Evolutionary conservation across 352 stramenopile genomes (phyloP).

Genomic region (Phytophthora cryptogea): DNA sequence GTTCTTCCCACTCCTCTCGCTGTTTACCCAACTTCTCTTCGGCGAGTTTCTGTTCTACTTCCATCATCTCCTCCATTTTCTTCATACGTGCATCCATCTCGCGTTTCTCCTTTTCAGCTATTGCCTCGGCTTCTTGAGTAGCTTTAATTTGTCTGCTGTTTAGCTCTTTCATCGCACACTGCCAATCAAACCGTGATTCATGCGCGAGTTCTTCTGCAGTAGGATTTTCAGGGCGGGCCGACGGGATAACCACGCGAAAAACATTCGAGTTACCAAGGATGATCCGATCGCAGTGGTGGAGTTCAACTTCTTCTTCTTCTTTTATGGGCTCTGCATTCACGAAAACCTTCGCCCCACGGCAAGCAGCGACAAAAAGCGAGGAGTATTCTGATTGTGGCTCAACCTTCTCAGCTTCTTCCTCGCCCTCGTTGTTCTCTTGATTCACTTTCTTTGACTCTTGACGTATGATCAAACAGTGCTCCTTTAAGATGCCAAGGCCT

Average conservation of each 20-base stretch:
- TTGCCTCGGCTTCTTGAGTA: slow-evolving; percentile 56
- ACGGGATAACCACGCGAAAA: slow-evolving; percentile 77
- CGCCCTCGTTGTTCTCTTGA: background rate
- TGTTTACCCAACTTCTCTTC: slow-evolving; percentile 72
- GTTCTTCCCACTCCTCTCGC: slow-evolving; percentile 69
- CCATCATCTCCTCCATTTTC: slow-evolving; percentile 79
- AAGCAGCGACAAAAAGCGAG: slow-evolving; percentile 37
- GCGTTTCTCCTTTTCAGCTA: slow-evolving; percentile 69
- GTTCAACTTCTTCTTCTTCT: slow-evolving; percentile 33
- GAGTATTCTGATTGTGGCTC: background rate
- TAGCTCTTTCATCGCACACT: slow-evolving; percentile 81
- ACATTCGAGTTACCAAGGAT: slow-evolving; percentile 81
- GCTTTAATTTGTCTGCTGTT: slow-evolving; percentile 74
- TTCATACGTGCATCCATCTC: slow-evolving; percentile 79
- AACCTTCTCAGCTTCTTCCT: slow-evolving; percentile 4
- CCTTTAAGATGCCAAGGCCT: slow-evolving; percentile 77
- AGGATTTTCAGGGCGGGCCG: slow-evolving; percentile 24
- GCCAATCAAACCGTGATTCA: slow-evolving; percentile 73
- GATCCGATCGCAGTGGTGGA: slow-evolving; percentile 72
- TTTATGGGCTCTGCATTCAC: slow-evolving; percentile 69
- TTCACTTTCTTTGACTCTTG: slow-evolving; percentile 3
- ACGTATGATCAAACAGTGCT: slow-evolving; percentile 63
- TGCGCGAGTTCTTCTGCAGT: slow-evolving; percentile 38
- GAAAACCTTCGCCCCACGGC: slow-evolving; percentile 59
- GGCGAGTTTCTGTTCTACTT: slow-evolving; percentile 51